Evolutionary conservation across 192 early-diverging fungal genomes (phyloP).

Genomic region (Dissophora globulifera): DNA sequence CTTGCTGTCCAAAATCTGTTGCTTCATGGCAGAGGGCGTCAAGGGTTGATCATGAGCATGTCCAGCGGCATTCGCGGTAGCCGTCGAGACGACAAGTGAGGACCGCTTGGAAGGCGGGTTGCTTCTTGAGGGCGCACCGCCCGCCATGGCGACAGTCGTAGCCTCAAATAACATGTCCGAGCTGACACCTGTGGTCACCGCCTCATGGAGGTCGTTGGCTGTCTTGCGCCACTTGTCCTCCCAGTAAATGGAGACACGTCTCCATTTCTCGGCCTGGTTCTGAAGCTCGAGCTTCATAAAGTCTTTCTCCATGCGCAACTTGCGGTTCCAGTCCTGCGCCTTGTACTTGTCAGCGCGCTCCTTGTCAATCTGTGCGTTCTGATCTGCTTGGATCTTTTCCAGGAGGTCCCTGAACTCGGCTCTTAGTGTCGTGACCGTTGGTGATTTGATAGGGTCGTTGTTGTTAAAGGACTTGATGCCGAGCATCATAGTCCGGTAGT

Average conservation of each 20-base stretch:
- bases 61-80: neutral
- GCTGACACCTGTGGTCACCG: constrained; percentile 38
- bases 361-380: constrained; percentile 43
- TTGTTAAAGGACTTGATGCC: constrained; percentile 56
- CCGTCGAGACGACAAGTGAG: constrained; percentile 14
- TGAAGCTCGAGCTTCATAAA: constrained; percentile 54
- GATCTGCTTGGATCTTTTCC: constrained; percentile 52
- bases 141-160: neutral
- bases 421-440: constrained; percentile 41
- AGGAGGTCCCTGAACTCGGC: constrained; percentile 46
- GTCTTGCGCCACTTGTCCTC: constrained; percentile 53
- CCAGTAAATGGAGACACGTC: constrained; percentile 47
- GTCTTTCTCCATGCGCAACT: constrained; percentile 52
- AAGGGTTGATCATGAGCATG: constrained; percentile 23
- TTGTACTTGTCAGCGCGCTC: constrained; percentile 47
- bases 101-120: constrained; percentile 23
- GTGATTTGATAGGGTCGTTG: constrained; percentile 53
- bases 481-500: constrained; percentile 47
- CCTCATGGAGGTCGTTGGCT: constrained; percentile 45
- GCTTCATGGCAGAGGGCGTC: constrained; percentile 34
- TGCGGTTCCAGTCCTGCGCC: constrained; percentile 53
- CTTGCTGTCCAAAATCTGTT: constrained; percentile 34
- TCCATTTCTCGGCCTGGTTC: constrained; percentile 54
- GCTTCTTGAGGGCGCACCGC: too few relatives aligned
- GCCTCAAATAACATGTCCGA: constrained; percentile 39